phyloP scores from a whole-genome alignment of 139 green algal species.

The Pycnococcus provasolii region DNA sequence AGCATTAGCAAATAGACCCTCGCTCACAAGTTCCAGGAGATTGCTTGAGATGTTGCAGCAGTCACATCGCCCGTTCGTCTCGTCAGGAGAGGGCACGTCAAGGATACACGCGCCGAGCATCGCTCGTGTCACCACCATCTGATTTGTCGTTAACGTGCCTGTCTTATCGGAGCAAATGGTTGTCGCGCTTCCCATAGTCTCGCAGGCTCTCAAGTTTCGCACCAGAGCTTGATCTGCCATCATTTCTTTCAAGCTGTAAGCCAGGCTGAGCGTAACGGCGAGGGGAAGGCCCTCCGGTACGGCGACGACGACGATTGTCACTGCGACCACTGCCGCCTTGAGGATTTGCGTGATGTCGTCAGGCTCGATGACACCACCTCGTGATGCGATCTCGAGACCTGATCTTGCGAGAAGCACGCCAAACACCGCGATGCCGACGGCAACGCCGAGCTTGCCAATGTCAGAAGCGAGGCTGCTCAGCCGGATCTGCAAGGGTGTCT shows the following conservation, averaged over 20 bases:
- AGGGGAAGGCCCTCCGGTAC: conserved; percentile 82
- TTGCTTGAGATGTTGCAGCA: too few relatives aligned
- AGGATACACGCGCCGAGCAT: conserved; percentile 72
- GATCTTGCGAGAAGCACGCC: conserved; percentile 50
- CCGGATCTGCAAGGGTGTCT: conserved; percentile 88
- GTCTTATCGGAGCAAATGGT: conserved; percentile 98
- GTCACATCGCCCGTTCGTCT: too few relatives aligned
- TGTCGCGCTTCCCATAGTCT: conserved; percentile 97
- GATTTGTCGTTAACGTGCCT: conserved; percentile 92
- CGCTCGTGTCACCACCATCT: conserved; percentile 89
- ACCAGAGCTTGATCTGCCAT: conserved; percentile 90
- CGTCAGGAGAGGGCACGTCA: neutral
- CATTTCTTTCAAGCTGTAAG: conserved; percentile 82
- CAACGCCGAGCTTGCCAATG: conserved; percentile 88
- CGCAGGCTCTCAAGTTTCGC: conserved; percentile 65
- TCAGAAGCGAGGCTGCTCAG: conserved; percentile 66
- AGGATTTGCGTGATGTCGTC: conserved; percentile 67
- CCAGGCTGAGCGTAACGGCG: conserved; percentile 48
- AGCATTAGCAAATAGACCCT: too few relatives aligned
- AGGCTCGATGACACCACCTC: neutral
- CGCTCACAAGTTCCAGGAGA: too few relatives aligned
- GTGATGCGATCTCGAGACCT: conserved; percentile 55
- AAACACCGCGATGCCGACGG: conserved; percentile 81
- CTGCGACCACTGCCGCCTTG: conserved; percentile 79
- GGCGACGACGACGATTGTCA: conserved; percentile 90